Percentiles rank a stretch among this genome's conserved stretches.
These are phyloP conservation scores for Spiraea crenata DNA, from an alignment of 331 rosid species.

Conservation along the genomic window DNA sequence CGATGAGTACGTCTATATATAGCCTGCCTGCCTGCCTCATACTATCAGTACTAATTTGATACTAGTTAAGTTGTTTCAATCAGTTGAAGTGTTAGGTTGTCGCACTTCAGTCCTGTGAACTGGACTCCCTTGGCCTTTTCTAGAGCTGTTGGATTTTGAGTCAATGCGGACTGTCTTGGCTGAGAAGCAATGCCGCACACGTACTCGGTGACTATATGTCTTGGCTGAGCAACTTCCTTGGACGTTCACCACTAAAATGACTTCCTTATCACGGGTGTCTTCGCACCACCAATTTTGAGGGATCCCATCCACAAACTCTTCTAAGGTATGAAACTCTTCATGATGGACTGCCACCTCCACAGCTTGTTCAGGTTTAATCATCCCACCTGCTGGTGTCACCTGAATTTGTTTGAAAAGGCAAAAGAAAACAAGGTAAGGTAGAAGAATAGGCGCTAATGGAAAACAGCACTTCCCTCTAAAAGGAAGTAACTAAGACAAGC, in stretches of 20 bases:
- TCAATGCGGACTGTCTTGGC: slow-evolving; percentile 47
- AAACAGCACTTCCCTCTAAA: too few relatives aligned
- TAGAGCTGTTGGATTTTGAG: slow-evolving; percentile 50
- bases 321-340: slow-evolving; percentile 60
- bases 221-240: slow-evolving; percentile 64
- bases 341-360: slow-evolving; percentile 69
- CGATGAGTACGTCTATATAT: not conserved
- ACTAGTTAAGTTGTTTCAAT: slow-evolving; percentile 9
- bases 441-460: not conserved
- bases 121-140: slow-evolving; percentile 50
- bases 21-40: not conserved
- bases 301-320: slow-evolving; percentile 69
- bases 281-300: slow-evolving; percentile 85
- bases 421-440: not conserved
- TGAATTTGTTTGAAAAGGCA: too few relatives aligned
- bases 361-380: slow-evolving; percentile 68
- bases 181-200: slow-evolving; percentile 68
- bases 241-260: slow-evolving; percentile 55
- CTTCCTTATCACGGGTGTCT: slow-evolving; percentile 81
- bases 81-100: slow-evolving; percentile 24
- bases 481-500: not conserved
- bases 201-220: slow-evolving; percentile 42
- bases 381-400: slow-evolving; percentile 82
- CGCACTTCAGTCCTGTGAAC: slow-evolving; percentile 27
- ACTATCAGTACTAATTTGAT: not conserved